Evolutionary conservation across 352 stramenopile species (phyloP).

Genomic region (Phytophthora gonapodyides): DNA sequence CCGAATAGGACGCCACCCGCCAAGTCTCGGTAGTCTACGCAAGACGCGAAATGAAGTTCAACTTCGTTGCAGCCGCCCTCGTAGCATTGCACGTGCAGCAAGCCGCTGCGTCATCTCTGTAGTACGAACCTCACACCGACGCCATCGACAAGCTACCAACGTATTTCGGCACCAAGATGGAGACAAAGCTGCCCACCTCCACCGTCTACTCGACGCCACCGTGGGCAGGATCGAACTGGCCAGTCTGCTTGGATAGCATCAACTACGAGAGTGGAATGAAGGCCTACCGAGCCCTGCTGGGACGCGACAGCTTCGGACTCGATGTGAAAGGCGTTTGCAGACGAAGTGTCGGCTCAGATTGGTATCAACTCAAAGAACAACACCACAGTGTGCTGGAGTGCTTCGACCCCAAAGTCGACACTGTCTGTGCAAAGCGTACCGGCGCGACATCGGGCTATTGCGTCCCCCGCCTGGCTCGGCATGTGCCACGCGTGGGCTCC

Average conservation of each 20-base stretch:
- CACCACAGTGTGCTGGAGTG: slow-evolving; percentile 20
- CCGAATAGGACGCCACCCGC: too few relatives aligned
- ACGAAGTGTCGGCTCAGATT: slow-evolving; percentile 33
- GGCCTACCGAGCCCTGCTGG: slow-evolving; percentile 32
- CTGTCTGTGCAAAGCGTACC: slow-evolving; percentile 27
- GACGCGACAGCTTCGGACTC: slow-evolving; percentile 39
- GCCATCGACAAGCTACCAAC: slow-evolving; percentile 18
- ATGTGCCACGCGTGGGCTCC: slow-evolving; percentile 39
- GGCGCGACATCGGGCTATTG: slow-evolving; percentile 29
- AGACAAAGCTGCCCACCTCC: slow-evolving; percentile 13
- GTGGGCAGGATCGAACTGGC: slow-evolving; percentile 42
- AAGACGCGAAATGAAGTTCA: background rate
- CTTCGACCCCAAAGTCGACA: slow-evolving; percentile 17
- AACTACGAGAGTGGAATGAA: slow-evolving; percentile 44
- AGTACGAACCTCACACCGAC: slow-evolving; percentile 6
- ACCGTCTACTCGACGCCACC: slow-evolving; percentile 6
- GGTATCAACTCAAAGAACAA: slow-evolving; percentile 29
- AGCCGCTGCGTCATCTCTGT: slow-evolving; percentile 1
- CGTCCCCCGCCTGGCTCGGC: slow-evolving; percentile 36
- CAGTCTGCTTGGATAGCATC: slow-evolving; percentile 54
- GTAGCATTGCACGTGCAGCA: slow-evolving; percentile 7
- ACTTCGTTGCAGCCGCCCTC: slow-evolving; percentile 2
- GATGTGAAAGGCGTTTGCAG: slow-evolving; percentile 37
- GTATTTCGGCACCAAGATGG: slow-evolving; percentile 11
- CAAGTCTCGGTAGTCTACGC: too few relatives aligned